Evolutionary conservation across 495 filamentous ascomycete genomes (phyloP), one percentile per base, ranked within the genome.

Genomic region (Xanthoparmelia taractica): DNA sequence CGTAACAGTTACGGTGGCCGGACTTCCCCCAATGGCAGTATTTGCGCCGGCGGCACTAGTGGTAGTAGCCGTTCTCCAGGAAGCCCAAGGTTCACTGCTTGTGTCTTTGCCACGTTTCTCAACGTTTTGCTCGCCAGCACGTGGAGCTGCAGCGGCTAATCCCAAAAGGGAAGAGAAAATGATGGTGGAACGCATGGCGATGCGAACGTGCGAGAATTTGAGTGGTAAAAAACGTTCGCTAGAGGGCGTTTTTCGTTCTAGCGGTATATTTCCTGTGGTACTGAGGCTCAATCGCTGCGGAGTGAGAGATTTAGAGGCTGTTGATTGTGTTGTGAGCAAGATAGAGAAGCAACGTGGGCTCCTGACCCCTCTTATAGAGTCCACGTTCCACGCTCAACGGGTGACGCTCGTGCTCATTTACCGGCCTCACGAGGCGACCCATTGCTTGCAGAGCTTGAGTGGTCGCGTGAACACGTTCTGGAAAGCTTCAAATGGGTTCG

Each of bases 141-240:
- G 50, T 54, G 50, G 50, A 33, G 4, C 29, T 18, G 50, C 50
- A 23, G 29, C 50, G 17, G 29, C 50, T 54, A 54, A 11, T 20
- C 50, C 50, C 13, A 54, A 20, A 54, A 54, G 27, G 29, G 50
- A 54, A 54, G 50, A 11, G 29, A 54, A 4, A 10, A 54, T 54
- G 50, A 54, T 34, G 50, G 29, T 20, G 3, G 50, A 54, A 33
- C 50, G 50, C 50, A 54, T 54, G 50, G 50, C 50, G 50, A 54
- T 33, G 7, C 27, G 50, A 10, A 33, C 50, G 50, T 33, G 50
- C 29, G 29, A 54, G 12, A 10, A 10, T 33, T 33, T 8, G 29
- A 33, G 29, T 8, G 29, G 50, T 3, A 8, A 20, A 34, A 33
- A 18, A 8, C 48, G 25, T 0, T 17, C 33, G 48, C 29, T 54